Evolutionary conservation across 116 monocot species (phyloP).

Genomic region (Trichopus zeylanicus): DNA sequence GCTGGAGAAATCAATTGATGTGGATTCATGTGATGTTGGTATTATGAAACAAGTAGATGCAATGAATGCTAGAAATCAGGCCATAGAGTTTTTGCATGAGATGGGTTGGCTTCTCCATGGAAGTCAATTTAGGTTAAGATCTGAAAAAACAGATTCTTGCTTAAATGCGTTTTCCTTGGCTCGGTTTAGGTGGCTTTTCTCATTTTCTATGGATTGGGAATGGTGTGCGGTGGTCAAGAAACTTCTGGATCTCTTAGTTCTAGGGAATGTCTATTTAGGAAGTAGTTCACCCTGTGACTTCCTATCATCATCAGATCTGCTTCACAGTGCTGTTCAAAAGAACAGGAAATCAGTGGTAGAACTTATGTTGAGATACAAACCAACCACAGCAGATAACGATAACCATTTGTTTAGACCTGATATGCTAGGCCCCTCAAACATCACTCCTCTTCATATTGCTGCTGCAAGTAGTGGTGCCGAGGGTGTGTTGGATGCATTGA

Average conservation of each 20-base stretch:
- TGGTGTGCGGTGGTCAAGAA: constrained; percentile 81
- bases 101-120: constrained; percentile 86
- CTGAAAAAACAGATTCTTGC: constrained; percentile 2
- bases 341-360: constrained; percentile 57
- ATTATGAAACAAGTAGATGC: constrained; percentile 9
- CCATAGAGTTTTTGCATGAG: constrained; percentile 70
- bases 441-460: constrained; percentile 89
- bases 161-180: constrained; percentile 23
- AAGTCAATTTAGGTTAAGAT: constrained; percentile 21
- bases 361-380: constrained; percentile 48
- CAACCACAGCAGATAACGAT: background rate
- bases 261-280: constrained; percentile 34
- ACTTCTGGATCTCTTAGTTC: constrained; percentile 65
- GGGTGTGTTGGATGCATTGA: constrained; percentile 63
- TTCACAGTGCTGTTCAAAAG: constrained; percentile 59
- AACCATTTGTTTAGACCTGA: constrained; percentile 68
- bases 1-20: constrained; percentile 42
- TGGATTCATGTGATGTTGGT: constrained; percentile 3
- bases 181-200: constrained; percentile 53
- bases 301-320: constrained; percentile 41
- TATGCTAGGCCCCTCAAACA: constrained; percentile 25
- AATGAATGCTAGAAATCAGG: constrained; percentile 24
- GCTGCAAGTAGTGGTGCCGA: constrained; percentile 41
- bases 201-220: constrained; percentile 50
- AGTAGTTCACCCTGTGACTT: constrained; percentile 28